phyloP scores from a whole-genome alignment of 2,329 filamentous ascomycete genomes.

The Taxawa tesnikishii region DNA sequence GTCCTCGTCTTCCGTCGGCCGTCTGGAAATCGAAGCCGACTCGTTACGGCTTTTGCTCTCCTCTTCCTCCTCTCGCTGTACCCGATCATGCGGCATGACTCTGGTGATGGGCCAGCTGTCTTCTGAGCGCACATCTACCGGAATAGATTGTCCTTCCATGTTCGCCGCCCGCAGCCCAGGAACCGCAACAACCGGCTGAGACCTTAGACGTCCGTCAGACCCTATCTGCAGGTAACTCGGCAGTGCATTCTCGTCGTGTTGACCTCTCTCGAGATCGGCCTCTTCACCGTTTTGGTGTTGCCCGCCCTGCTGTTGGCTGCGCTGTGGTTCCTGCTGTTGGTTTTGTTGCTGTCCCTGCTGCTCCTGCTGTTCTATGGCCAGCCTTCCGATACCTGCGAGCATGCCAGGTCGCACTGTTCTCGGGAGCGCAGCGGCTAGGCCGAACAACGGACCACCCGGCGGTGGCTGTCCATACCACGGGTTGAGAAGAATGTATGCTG shows the following conservation, averaged over 20 bases:
- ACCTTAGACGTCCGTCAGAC: no score
- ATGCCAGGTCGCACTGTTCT: constrained; percentile 5
- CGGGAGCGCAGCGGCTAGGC: constrained; percentile 3
- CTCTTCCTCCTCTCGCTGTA: no score
- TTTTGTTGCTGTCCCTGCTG: no score
- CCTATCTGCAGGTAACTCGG: background rate
- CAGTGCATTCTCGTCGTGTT: background rate
- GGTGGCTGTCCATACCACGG: constrained; percentile 4
- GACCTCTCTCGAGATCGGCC: background rate
- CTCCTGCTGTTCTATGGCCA: no score
- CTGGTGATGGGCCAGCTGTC: background rate
- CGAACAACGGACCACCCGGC: constrained; percentile 3
- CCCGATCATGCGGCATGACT: background rate
- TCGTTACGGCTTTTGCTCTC: constrained; percentile 3
- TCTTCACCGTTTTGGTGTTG: no score
- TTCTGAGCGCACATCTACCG: background rate
- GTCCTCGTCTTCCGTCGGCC: background rate
- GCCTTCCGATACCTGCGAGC: no score
- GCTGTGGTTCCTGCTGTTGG: no score
- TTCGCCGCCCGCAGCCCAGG: background rate
- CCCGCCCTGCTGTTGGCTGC: no score
- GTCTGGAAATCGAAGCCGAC: constrained; percentile 1
- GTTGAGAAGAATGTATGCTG: constrained; percentile 4
- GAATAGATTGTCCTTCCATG: background rate
- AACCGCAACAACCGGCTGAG: no score